Evolutionary conservation across 192 early-diverging fungal species (phyloP), one percentile per base, ranked within the genome.

Genomic region (Entrophospora sp.): DNA sequence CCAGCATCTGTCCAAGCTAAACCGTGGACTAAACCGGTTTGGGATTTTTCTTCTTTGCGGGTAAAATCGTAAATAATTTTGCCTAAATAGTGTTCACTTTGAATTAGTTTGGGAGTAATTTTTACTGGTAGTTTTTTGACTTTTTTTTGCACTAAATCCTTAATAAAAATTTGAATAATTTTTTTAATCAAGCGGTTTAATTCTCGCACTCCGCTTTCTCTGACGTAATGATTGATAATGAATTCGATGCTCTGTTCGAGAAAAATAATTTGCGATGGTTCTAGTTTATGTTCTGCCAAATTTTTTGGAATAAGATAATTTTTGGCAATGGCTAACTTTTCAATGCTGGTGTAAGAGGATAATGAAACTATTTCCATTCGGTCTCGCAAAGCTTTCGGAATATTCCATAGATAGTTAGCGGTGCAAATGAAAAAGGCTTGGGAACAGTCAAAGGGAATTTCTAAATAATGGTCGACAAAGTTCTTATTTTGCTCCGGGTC

Each of bases 61-160:
- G 56, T 59, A 59, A 59, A 59, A 8, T 59, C 56, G 27, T 59
- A 38, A 18, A 36, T 38, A 36, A 16, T 59, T 38, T 59, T 59
- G 7, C 27, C 27, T 59, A 59, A 59, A 38, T 59, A 59, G 5
- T 59, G n/a, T n/a, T n/a, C n/a, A n/a, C n/a, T n/a, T n/a, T n/a
- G n/a, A n/a, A n/a, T 34, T 59, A 36, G 14, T 4, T 36, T 16
- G 14, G 32, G 32, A 2, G 32, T 34, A 16, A 34, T 22, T 36
- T 12, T 38, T 18, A 59, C 16, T 13, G 25, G 32, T 24, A 38
- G 10, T 38, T 59, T 59, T 13, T 35, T 16, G 14, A 24, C 14
- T 34, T 38, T 12, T 20, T 35, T 59, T 38, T 59, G 28, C 5
- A 59, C 12, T 20, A 59, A 16, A 36, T 38, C 32, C 16, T 27